These are phyloP conservation scores for Candida pseudofarinosa DNA, from an alignment of 805 yeast genomes.

Conservation along the genomic window DNA sequence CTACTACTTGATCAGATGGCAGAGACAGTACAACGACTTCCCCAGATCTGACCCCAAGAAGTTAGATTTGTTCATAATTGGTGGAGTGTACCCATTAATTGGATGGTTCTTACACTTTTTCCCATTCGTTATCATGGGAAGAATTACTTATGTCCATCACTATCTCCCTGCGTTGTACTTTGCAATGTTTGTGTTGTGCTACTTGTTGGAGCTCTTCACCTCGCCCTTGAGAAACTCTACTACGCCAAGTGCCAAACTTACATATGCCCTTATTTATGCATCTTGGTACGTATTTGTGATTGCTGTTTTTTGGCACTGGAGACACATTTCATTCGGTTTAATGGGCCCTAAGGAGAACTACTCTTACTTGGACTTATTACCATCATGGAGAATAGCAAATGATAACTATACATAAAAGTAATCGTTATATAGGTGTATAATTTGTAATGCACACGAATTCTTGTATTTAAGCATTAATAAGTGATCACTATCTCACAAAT, in stretches of 20 bases:
- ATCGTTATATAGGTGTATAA: neutral
- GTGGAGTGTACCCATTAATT: constrained; percentile 79
- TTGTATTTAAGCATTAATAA: neutral
- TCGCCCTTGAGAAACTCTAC: constrained; percentile 17
- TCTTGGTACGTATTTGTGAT: constrained; percentile 29
- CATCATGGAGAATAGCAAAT: constrained; percentile 39
- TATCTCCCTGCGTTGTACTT: constrained; percentile 93
- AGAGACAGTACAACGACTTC: constrained; percentile 65
- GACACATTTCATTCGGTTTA: constrained; percentile 40
- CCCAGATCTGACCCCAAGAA: constrained; percentile 36
- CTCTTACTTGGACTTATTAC: constrained; percentile 35
- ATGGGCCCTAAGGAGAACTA: constrained; percentile 40
- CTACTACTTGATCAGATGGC: constrained; percentile 51
- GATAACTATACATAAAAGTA: constrained; percentile 23
- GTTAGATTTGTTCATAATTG: constrained; percentile 54
- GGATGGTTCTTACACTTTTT: constrained; percentile 88
- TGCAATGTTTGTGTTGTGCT: constrained; percentile 76
- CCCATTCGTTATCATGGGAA: constrained; percentile 90
- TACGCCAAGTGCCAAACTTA: constrained; percentile 12
- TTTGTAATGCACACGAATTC: constrained; percentile 1
- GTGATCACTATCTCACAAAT: neutral
- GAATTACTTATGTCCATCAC: constrained; percentile 96
- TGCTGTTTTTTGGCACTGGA: constrained; percentile 41
- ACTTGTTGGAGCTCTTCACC: constrained; percentile 49
- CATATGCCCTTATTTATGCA: constrained; percentile 21